phyloP scores from a whole-genome alignment of 306 rosid genomes.

The Nissolia schottii region DNA sequence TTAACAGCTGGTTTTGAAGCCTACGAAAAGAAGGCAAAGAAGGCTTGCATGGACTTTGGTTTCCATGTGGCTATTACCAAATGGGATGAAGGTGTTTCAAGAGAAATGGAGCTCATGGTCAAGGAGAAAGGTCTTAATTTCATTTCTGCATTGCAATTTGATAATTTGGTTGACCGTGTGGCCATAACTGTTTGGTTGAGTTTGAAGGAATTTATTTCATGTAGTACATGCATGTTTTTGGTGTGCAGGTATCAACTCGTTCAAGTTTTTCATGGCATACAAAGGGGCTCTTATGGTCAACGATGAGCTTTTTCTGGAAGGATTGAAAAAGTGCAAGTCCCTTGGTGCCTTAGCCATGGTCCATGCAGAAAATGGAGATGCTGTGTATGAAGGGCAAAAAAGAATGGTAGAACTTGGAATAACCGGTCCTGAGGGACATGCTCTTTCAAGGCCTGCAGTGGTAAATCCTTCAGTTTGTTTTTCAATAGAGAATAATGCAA shows the following conservation, averaged over 20 bases:
- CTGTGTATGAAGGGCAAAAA: conserved; percentile 79
- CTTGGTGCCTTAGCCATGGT: conserved; percentile 99
- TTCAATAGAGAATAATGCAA: background rate
- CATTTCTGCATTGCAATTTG: conserved; percentile 11
- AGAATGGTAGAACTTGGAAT: conserved; percentile 93
- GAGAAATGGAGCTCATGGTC: conserved; percentile 84
- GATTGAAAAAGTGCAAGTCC: conserved; percentile 81
- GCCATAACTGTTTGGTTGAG: background rate
- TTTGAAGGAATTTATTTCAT: conserved; percentile 8
- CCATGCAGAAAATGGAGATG: conserved; percentile 98
- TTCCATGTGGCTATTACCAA: conserved; percentile 97
- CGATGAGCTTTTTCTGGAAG: conserved; percentile 86
- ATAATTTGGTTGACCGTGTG: background rate
- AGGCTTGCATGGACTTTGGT: conserved; percentile 92
- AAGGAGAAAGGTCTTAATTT: conserved; percentile 71
- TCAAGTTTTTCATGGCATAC: conserved; percentile 95
- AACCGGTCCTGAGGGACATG: conserved; percentile 95
- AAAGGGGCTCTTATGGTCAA: conserved; percentile 79
- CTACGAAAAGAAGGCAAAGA: conserved; percentile 67
- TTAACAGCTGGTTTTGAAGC: conserved; percentile 73
- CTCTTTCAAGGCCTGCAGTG: conserved; percentile 90
- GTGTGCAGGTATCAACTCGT: conserved; percentile 80
- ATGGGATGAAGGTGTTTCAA: conserved; percentile 78
- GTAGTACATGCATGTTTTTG: background rate
- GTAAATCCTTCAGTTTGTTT: conserved; percentile 33